Evolutionary conservation across 1,139 yeast genomes (phyloP), one percentile per base, ranked within the genome.

Genomic region (Trichomonascaceae sp.): DNA sequence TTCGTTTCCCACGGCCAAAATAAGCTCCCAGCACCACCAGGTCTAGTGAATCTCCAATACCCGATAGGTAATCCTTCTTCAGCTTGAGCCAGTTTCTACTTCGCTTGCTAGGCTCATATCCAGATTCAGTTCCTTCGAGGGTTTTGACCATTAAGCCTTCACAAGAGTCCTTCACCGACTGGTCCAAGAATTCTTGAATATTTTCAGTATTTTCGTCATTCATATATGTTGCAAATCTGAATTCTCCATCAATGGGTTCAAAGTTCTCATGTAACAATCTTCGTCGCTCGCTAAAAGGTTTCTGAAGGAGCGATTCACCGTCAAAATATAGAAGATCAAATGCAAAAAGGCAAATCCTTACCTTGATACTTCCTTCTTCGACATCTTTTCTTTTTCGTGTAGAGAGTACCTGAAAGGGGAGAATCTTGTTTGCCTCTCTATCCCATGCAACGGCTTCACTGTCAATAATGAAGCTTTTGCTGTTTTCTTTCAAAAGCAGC

Each of bases 381-480:
- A 93, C 99, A 61, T 86, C 97, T 69, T 93, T 95, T 54, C 98
- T 80, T 70, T 93, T 93, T 68, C 99, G 81, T 0, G 99, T 93
- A 1, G 96, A 86, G 51, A 93, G 73, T 0, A 89, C 85, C 69
- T 93, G 99, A 70, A 93, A 93, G 0, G 99, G 99, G 55, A 93
- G 73, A 54, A 95, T 91, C 67, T 85, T 87, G 30, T 82, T 70
- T 19, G 78, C 76, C 49, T 76, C 83, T 56, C 85, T 75, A 68
- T 93, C 97, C 96, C 96, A 93, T 0, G 99, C 99, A n/a, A 95
- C 99, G 5, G 97, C 97, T 70, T 93, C 99, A 71, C 97, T 88
- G 68, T 93, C 99, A 55, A 93, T 70, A 56, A 93, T 89, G 70
- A 91, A 81, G 50, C 75, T 73, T 7, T 67, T 66, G 17, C 46